Evolutionary conservation across 306 rosid species (phyloP).

Genomic region (Dryas drummondii): DNA sequence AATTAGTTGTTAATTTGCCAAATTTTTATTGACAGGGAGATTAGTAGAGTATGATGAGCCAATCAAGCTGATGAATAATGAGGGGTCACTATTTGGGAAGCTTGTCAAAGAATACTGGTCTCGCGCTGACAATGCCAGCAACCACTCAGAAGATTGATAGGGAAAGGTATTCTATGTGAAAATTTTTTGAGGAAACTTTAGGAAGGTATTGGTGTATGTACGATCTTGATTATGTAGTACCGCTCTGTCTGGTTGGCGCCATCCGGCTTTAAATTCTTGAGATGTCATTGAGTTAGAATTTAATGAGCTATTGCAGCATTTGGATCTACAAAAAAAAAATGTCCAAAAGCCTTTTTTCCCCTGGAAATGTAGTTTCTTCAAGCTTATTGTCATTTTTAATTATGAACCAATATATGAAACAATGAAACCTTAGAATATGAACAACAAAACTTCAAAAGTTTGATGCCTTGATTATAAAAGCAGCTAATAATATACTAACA

Average conservation of each 20-base stretch:
- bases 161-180: background rate
- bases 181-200: too few species aligned
- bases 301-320: background rate
- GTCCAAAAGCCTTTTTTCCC: background rate
- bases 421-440: background rate
- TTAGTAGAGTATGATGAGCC: constrained; percentile 34
- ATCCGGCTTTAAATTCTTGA: background rate
- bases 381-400: background rate
- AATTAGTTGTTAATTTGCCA: background rate
- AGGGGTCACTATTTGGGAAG: constrained; percentile 28
- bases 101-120: constrained; percentile 40
- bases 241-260: background rate
- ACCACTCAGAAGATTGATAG: background rate
- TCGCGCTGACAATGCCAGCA: constrained; percentile 4
- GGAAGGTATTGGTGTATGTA: too few species aligned
- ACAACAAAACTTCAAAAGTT: background rate
- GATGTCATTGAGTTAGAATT: background rate
- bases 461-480: too few species aligned
- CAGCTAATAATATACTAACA: too few species aligned
- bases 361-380: background rate
- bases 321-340: background rate
- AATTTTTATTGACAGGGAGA: constrained; percentile 20
- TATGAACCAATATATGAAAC: background rate
- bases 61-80: constrained; percentile 26
- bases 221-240: too few species aligned